Base-by-base conservation (phyloP, 768 basidiomycete genomes). In the Termitomyces sp. region DNA sequence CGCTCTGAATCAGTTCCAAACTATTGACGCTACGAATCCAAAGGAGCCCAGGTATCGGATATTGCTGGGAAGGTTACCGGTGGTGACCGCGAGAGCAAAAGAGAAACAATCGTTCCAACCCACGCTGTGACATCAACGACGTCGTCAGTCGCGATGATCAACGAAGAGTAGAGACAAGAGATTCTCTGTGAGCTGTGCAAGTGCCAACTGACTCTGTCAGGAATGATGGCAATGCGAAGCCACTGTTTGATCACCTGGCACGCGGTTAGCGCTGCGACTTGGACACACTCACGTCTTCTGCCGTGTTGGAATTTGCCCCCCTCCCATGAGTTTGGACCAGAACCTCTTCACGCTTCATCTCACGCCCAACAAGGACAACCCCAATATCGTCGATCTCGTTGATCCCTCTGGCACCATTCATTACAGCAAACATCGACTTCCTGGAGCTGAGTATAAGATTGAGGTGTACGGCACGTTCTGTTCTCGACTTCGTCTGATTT, bases 321-420 rank as follows among this genome's bases (percentile, higher is more conserved):
- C 49, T 58, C 61, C 62, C 64, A 92, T 92, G 91, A 90, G 89
- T 67, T 75, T 94, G 55, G 91, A 93, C 70, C 81, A 90, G 70
- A 93, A 92, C 68, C 75, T 94, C 12, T 94, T 93, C 74, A 93
- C 92, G 3, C 83, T 94, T 55, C 71, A 80, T 61, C 72, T 92
- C 56, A 79, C 80, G 0, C 82, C 82, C 5, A 82, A 81, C 67
- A 71, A 82, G 57, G 79, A 84, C 39, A 78, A 85, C 60, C 79
- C 81, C 12, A 75, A 76, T 62, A 81, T 87, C 18, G 70, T 88
- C 24, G 91, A 93, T 69, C 82, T 94, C 52, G 73, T 83, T 24
- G 90, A 92, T 65, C 75, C 82, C 2, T 68, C 77, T 2, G 89
- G 86, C 6, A 79, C 69, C 3, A 68, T 82, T 1, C 84, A 92